phyloP scores from a whole-genome alignment of 2,329 filamentous ascomycete genomes.

The Curvularia sp. region DNA sequence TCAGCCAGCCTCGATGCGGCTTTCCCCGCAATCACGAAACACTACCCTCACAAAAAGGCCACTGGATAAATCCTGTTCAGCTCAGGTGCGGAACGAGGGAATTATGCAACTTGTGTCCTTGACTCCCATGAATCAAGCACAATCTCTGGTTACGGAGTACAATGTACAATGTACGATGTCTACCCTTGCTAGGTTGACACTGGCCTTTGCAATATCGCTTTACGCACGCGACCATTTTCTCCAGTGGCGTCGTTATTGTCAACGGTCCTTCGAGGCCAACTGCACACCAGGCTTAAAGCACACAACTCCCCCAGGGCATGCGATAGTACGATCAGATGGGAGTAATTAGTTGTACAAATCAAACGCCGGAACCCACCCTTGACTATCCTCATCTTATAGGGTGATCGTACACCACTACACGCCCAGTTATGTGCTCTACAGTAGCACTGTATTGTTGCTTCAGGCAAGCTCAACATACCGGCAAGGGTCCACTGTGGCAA shows the following conservation, averaged over 20 bases:
- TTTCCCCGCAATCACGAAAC: slow-evolving; percentile 1
- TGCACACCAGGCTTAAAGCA: slow-evolving; percentile 1
- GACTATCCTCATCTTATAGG: not conserved
- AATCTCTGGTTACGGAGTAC: slow-evolving; percentile 7
- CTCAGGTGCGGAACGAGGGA: slow-evolving; percentile 20
- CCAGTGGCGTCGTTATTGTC: slow-evolving; percentile 1
- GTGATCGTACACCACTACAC: not conserved
- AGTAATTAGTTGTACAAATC: slow-evolving; percentile 5
- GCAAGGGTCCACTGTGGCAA: not conserved
- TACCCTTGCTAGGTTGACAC: slow-evolving; percentile 12
- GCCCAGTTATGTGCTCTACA: not conserved
- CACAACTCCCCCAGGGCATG: not conserved
- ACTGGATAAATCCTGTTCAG: slow-evolving; percentile 2
- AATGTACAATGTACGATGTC: not conserved
- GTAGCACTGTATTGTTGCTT: slow-evolving; percentile 1
- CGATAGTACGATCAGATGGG: slow-evolving; percentile 1
- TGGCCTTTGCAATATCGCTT: slow-evolving; percentile 1
- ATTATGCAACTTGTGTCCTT: slow-evolving; percentile 10
- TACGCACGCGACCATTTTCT: slow-evolving; percentile 3
- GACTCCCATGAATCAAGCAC: slow-evolving; percentile 11
- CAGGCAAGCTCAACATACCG: not conserved
- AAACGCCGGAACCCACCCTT: not conserved
- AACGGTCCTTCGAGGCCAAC: not conserved
- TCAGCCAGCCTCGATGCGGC: slow-evolving; percentile 2
- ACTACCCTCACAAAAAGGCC: slow-evolving; percentile 4